phyloP scores from a whole-genome alignment of 192 early-diverging fungal genomes.

The Backusella morwellensis region DNA sequence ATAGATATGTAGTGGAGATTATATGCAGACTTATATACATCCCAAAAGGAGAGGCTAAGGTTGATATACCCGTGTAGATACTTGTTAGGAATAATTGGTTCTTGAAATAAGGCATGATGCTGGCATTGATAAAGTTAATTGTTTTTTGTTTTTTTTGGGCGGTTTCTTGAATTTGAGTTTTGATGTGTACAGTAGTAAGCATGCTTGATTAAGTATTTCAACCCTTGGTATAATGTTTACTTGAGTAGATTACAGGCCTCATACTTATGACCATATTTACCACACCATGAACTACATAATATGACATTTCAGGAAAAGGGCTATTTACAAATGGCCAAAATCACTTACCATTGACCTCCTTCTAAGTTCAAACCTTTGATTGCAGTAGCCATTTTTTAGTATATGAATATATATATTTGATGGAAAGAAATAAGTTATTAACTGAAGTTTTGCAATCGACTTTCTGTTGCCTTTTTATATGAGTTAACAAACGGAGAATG shows the following conservation, averaged over 20 bases:
- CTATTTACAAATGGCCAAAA: neutral
- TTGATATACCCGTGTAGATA: neutral
- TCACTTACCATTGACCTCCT: conserved; percentile 29
- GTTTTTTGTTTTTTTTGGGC: neutral
- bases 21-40: conserved; percentile 8
- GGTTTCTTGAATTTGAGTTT: neutral
- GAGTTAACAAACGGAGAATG: conserved; percentile 1
- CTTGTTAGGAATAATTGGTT: neutral
- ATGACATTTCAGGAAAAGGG: neutral
- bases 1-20: neutral
- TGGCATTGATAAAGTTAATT: neutral
- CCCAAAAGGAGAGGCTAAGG: neutral
- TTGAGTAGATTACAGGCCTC: conserved; percentile 18
- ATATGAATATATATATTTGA: neutral
- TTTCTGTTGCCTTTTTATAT: neutral
- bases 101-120: conserved; percentile 1
- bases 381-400: neutral
- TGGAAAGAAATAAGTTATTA: neutral
- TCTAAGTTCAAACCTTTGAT: conserved; percentile 26
- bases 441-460: neutral
- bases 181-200: neutral
- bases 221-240: neutral
- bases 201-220: neutral
- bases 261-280: conserved; percentile 31
- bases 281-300: conserved; percentile 27